Conservation (phyloP, 2,329 filamentous ascomycete genomes). For the Cercospora sp. region DNA sequence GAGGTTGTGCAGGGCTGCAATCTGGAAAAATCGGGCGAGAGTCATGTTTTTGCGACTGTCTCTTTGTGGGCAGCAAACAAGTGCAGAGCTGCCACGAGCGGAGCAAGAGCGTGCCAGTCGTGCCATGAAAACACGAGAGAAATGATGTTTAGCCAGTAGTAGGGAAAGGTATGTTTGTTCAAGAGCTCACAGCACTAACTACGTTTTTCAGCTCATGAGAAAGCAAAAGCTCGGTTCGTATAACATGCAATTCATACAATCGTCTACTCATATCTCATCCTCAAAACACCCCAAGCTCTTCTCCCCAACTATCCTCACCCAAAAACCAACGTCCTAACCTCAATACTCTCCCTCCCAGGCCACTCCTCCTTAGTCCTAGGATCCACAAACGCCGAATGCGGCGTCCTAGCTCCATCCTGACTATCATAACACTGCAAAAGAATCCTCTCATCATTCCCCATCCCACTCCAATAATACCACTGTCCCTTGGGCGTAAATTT, state of each 20-base stretch:
- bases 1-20: not conserved
- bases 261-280: not conserved
- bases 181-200: too few relatives aligned
- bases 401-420: slow-evolving; percentile 45
- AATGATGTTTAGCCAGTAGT: too few relatives aligned
- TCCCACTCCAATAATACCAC: slow-evolving; percentile 81
- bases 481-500: slow-evolving; percentile 60
- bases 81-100: not conserved
- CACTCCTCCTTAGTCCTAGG: slow-evolving; percentile 67
- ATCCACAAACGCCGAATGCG: slow-evolving; percentile 80
- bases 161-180: too few relatives aligned
- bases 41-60: not conserved
- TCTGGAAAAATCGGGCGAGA: not conserved
- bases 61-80: not conserved
- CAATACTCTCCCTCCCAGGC: slow-evolving; percentile 76
- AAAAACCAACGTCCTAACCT: slow-evolving; percentile 84
- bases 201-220: not conserved
- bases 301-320: slow-evolving; percentile 27
- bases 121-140: not conserved
- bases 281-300: not conserved
- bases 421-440: slow-evolving; percentile 54
- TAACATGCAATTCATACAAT: not conserved
- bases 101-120: not conserved
- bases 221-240: not conserved
- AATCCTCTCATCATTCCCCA: slow-evolving; percentile 61